These are phyloP conservation scores for Pythium pyrilobum DNA, from an alignment of 352 stramenopile species.

Conservation along the genomic window DNA sequence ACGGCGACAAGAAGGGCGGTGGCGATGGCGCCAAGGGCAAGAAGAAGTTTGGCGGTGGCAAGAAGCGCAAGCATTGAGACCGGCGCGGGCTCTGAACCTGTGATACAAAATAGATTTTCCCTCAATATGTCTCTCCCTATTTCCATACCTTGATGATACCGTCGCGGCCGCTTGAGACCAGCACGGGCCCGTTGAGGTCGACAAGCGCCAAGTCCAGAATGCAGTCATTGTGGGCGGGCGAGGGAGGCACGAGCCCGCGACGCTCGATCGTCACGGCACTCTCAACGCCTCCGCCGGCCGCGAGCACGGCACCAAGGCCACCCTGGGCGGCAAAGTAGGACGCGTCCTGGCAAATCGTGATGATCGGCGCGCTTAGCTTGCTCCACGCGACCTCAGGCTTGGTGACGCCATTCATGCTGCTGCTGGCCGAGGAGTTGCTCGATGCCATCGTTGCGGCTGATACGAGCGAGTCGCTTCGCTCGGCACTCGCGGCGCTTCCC, in stretches of 20 bases:
- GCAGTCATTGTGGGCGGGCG: slow-evolving; percentile 90
- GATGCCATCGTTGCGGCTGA: slow-evolving; percentile 27
- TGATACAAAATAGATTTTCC: slow-evolving; percentile 2
- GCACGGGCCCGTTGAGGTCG: slow-evolving; percentile 85
- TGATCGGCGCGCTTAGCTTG: slow-evolving; percentile 75
- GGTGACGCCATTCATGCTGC: slow-evolving; percentile 29
- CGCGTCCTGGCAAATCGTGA: slow-evolving; percentile 83
- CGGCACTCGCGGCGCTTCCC: slow-evolving; percentile 16
- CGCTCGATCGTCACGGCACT: slow-evolving; percentile 79
- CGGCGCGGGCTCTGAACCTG: background rate
- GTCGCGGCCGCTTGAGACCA: slow-evolving; percentile 93
- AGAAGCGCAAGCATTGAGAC: slow-evolving; percentile 17
- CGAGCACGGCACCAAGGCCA: slow-evolving; percentile 37
- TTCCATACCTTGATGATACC: slow-evolving; percentile 97
- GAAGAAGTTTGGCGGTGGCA: slow-evolving; percentile 10
- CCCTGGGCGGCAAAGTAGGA: slow-evolving; percentile 56
- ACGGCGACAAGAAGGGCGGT: slow-evolving; percentile 13
- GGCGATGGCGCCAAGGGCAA: slow-evolving; percentile 22
- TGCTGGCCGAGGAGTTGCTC: background rate
- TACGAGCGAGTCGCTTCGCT: slow-evolving; percentile 20
- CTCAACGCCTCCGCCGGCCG: slow-evolving; percentile 52
- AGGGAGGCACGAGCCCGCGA: slow-evolving; percentile 82
- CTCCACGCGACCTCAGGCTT: slow-evolving; percentile 87
- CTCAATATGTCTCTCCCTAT: slow-evolving; percentile 28
- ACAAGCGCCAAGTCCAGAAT: slow-evolving; percentile 95